Evolutionary conservation across 2,329 filamentous ascomycete genomes (phyloP).

Genomic region (Colletotrichum plurivorum): DNA sequence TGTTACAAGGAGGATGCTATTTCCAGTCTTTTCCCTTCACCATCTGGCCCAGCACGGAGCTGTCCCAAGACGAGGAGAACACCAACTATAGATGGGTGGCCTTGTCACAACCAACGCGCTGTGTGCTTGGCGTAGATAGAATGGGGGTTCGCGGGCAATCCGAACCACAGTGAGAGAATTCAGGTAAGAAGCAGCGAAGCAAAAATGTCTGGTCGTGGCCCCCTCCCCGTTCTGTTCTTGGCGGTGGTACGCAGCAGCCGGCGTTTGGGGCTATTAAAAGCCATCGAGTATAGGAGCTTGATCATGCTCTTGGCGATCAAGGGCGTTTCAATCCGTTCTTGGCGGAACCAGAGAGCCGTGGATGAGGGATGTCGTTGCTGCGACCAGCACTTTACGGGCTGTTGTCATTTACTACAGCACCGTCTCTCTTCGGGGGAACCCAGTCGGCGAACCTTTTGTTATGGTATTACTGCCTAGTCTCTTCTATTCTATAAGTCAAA

Average conservation of each 20-base stretch:
- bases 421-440: background rate
- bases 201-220: no score
- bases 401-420: background rate
- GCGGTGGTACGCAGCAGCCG: slow-evolving; percentile 15
- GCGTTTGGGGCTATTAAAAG: slow-evolving; percentile 37
- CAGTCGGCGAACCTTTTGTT: no score
- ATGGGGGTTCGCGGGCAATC: background rate
- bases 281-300: slow-evolving; percentile 38
- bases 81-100: background rate
- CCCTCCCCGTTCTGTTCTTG: slow-evolving; percentile 2
- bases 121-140: background rate
- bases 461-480: no score
- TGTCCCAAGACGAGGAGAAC: background rate
- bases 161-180: background rate
- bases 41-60: background rate
- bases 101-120: background rate
- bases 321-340: slow-evolving; percentile 35
- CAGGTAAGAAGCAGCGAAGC: no score
- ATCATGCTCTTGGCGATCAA: slow-evolving; percentile 37
- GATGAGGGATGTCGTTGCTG: background rate
- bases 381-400: background rate
- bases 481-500: no score
- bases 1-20: slow-evolving; percentile 31
- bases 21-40: background rate
- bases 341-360: slow-evolving; percentile 10